phyloP scores from a whole-genome alignment of 2,329 filamentous ascomycete species.

The Microdochium nivale region DNA sequence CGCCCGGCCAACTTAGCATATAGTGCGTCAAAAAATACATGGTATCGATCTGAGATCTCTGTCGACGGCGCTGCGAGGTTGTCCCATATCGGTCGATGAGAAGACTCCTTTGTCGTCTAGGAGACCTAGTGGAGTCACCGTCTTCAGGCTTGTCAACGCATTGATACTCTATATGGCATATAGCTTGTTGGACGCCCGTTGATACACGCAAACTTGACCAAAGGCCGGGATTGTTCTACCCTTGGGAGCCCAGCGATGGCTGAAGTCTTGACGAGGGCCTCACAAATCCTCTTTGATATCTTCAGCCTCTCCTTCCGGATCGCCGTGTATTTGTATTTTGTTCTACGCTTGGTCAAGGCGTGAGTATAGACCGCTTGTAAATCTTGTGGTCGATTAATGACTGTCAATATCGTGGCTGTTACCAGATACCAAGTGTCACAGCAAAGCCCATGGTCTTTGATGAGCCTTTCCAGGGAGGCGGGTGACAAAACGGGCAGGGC shows the following conservation, averaged over 20 bases:
- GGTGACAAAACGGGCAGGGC: slow-evolving; percentile 25
- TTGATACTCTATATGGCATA: slow-evolving; percentile 31
- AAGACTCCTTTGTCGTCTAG: slow-evolving; percentile 25
- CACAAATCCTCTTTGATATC: slow-evolving; percentile 36
- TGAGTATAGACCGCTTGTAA: slow-evolving; percentile 33
- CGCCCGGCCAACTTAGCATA: slow-evolving; percentile 40
- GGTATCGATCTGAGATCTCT: slow-evolving; percentile 32
- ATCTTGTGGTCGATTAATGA: slow-evolving; percentile 40
- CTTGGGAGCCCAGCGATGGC: slow-evolving; percentile 41
- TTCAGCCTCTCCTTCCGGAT: slow-evolving; percentile 26
- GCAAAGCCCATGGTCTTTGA: slow-evolving; percentile 30
- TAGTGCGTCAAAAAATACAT: slow-evolving; percentile 35
- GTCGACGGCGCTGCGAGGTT: slow-evolving; percentile 27
- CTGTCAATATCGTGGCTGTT: slow-evolving; percentile 32
- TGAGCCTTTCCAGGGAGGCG: slow-evolving; percentile 29
- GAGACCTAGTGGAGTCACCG: slow-evolving; percentile 29
- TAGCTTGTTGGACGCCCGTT: neutral
- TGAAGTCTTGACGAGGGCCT: slow-evolving; percentile 39
- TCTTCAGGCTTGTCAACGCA: slow-evolving; percentile 33
- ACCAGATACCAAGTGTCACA: slow-evolving; percentile 39
- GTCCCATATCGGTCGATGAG: slow-evolving; percentile 27
- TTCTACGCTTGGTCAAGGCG: slow-evolving; percentile 24
- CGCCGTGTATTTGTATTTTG: slow-evolving; percentile 11
- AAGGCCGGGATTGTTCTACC: slow-evolving; percentile 18
- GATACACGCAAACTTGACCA: neutral